Base-by-base conservation (phyloP, 768 basidiomycete genomes). In the Amanita fuliginea region DNA sequence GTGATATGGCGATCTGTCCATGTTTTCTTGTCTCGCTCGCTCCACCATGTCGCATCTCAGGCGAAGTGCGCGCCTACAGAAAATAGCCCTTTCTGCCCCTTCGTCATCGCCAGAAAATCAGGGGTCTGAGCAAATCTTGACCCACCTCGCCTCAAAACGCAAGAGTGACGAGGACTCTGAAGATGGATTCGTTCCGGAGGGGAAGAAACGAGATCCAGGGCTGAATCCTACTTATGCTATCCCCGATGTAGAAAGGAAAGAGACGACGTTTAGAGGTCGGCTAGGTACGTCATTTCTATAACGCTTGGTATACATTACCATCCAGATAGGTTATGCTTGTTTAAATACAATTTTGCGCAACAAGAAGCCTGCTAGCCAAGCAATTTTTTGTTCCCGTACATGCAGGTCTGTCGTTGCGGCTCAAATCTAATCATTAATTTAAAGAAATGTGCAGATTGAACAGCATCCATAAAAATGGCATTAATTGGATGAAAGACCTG, bases 271-370 rank as follows among this genome's bases (percentile, higher is more conserved):
- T 62, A 77, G 69, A 60, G 88, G 87, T 52, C 70, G 76, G 49
- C 64, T 81, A 32, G 80, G 77, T 71, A 61, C 42, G 61, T 58
- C 10, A 54, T 32, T 46, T 6, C 21, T 26, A 34, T 24, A 9
- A 7, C 10, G 10, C 22, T 46, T 4, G 6, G n/a, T n/a, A 3
- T 10, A 28, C 43, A 18, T 11, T 8, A 42, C 22, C n/a, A 13
- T 42, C 24, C n/a, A 26, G 6, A 49, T 33, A 73, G 81, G 81
- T 1, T 85, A 92, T 60, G 90, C 90, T 2, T 93, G 90, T 59
- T 62, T 93, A 43, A 93, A 93, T 58, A 93, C 92, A 0, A 70
- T 96, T 13, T 64, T 95, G 10, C 75, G 92, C 39, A 78, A 70
- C 26, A 72, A 68, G 52, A 88, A 83, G 55, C 88, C 90, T 16